Conservation (phyloP, 2,329 filamentous ascomycete species). For the Sclerotinia subarctica region DNA sequence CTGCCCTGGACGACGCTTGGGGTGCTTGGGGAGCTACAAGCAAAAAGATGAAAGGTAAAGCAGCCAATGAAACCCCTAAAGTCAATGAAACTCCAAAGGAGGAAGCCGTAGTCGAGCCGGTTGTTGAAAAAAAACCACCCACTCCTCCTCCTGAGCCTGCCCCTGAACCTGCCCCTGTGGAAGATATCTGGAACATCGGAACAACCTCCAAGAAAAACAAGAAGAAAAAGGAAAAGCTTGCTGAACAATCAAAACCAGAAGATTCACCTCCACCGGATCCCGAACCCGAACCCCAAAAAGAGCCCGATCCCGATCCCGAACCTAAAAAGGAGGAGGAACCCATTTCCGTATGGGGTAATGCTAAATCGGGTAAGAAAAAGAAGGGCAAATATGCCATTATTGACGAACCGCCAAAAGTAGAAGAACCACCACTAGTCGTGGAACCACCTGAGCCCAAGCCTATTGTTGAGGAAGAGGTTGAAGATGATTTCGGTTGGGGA, state of each 20-base stretch:
- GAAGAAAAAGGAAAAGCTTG: constrained; percentile 41
- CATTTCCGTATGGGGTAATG: constrained; percentile 26
- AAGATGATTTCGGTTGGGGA: constrained; percentile 17
- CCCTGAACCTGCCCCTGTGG: neutral
- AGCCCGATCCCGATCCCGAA: constrained; percentile 35
- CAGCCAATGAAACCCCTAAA: constrained; percentile 32
- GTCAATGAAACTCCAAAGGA: constrained; percentile 23
- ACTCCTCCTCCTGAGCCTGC: neutral
- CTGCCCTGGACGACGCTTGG: constrained; percentile 44
- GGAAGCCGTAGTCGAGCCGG: constrained; percentile 22
- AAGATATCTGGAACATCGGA: constrained; percentile 39
- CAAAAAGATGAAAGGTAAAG: constrained; percentile 46
- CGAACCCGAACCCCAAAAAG: constrained; percentile 37
- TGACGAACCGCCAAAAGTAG: constrained; percentile 43
- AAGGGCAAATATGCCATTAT: constrained; percentile 50
- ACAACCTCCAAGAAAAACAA: constrained; percentile 50
- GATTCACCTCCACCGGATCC: constrained; percentile 23
- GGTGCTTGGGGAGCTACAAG: constrained; percentile 49
- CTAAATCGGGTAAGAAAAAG: constrained; percentile 40
- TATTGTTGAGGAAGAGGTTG: constrained; percentile 13
- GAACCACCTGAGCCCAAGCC: constrained; percentile 43
- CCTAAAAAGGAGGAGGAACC: constrained; percentile 19
- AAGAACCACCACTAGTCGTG: constrained; percentile 42
- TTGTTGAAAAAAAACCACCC: constrained; percentile 36
- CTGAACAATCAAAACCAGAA: constrained; percentile 34